These are phyloP conservation scores for Aphanomyces cochlioides DNA, from an alignment of 352 stramenopile genomes.

Conservation along the genomic window DNA sequence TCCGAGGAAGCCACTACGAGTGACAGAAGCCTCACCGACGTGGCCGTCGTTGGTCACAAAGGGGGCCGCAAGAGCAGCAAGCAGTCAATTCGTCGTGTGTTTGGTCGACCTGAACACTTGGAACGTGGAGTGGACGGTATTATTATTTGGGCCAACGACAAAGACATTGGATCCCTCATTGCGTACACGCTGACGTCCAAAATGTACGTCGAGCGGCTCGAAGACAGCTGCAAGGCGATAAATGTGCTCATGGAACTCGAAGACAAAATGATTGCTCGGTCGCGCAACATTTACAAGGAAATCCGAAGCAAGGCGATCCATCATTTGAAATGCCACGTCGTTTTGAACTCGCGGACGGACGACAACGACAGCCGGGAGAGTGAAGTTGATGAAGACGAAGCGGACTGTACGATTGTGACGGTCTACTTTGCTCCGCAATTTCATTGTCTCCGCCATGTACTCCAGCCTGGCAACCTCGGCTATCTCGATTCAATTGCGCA, in stretches of 20 bases:
- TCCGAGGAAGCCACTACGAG: no score
- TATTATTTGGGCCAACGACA: constrained; percentile 75
- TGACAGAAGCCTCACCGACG: neutral
- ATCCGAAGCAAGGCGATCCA: constrained; percentile 21
- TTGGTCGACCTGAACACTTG: constrained; percentile 54
- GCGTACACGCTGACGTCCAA: constrained; percentile 72
- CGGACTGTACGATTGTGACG: constrained; percentile 54
- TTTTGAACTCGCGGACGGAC: neutral
- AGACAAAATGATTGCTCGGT: constrained; percentile 8
- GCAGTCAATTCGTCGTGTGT: constrained; percentile 33
- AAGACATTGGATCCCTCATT: constrained; percentile 78
- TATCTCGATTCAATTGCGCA: constrained; percentile 81
- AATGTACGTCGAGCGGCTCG: constrained; percentile 65
- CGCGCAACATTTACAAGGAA: constrained; percentile 23
- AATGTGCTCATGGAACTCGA: constrained; percentile 31
- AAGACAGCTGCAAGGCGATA: constrained; percentile 48
- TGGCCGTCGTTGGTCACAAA: neutral
- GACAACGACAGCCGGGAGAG: neutral
- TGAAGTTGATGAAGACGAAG: neutral
- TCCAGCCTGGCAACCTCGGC: constrained; percentile 57
- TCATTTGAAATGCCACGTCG: constrained; percentile 33
- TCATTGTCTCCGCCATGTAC: constrained; percentile 66
- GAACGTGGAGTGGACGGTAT: constrained; percentile 71
- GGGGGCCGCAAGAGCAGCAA: constrained; percentile 39
- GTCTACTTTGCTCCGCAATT: constrained; percentile 82